Base-by-base conservation (phyloP, 768 basidiomycete genomes). In the Pisolithus microcarpus region DNA sequence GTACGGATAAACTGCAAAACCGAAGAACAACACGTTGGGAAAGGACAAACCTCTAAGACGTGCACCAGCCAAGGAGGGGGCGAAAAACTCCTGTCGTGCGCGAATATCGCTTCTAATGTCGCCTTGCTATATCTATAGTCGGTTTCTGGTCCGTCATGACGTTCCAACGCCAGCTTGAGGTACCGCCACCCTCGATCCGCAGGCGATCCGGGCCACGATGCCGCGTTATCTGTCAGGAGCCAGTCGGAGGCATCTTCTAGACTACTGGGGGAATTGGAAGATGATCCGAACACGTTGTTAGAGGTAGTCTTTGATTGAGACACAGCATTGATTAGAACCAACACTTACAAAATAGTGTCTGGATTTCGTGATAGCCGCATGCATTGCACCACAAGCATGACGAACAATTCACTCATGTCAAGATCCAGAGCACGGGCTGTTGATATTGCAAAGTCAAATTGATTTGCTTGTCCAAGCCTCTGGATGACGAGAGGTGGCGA, bases 321-420 rank as follows among this genome's bases (percentile, higher is more conserved):
- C 13, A 34, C 11, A 15, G 34, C 13, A 13, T 13, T 11, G 4
- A 34, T 34, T 34, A 34, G 11, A 34, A 34, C 13, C 34, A 34
- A 15, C 34, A 68, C 78, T 59, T 65, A 87, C 87, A 82, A 61
- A 48, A 79, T 70, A 7, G 74, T 66, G 58, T 84, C 79, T 5
- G 80, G 75, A 52, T 79, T 78, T 58, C 75, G 78, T 52, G 85
- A 78, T 39, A 96, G 70, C 52, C 84, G 80, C 43, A 94, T 67
- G 65, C 93, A 96, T 61, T 90, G 84, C 36, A 71, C 73, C 0
- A 91, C 82, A 55, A 98, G 70, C 55, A 80, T 75, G 38, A 79
- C 78, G 61, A 98, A 95, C 10, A 95, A 60, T 55, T 91, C 86
- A 3, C 83, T 81, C 87, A 97, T 89, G 65, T 96, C 91, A 38